phyloP scores from a whole-genome alignment of 2,329 filamentous ascomycete genomes.

The Stromatinia cepivora region DNA sequence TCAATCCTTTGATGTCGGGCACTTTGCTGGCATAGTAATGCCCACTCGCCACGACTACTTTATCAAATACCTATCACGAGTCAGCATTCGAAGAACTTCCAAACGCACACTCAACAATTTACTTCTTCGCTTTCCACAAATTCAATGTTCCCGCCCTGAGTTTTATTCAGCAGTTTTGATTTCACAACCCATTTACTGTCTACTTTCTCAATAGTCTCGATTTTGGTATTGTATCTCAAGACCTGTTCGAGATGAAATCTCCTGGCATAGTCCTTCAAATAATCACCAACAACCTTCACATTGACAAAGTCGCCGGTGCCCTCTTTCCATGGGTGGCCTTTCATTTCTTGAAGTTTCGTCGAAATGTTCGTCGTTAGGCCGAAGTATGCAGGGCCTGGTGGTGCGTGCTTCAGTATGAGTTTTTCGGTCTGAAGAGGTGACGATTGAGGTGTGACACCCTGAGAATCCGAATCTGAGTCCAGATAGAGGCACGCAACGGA shows the following conservation, averaged over 20 bases:
- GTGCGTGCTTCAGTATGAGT: constrained; percentile 32
- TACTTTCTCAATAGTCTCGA: constrained; percentile 33
- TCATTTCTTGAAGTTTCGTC: constrained; percentile 33
- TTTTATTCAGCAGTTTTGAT: constrained; percentile 26
- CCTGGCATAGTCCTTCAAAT: constrained; percentile 31
- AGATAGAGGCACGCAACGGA: constrained; percentile 29
- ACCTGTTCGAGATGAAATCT: constrained; percentile 28
- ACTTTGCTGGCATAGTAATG: constrained; percentile 66
- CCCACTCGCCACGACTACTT: constrained; percentile 64
- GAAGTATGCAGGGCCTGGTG: constrained; percentile 36
- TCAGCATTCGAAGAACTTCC: neutral
- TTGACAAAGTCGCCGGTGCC: constrained; percentile 35
- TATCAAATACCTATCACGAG: constrained; percentile 53
- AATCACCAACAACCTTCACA: constrained; percentile 30
- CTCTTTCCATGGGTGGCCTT: constrained; percentile 33
- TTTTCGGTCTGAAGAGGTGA: neutral
- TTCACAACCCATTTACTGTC: constrained; percentile 30
- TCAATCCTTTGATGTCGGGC: constrained; percentile 59
- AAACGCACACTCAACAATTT: too few relatives aligned
- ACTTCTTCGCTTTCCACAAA: constrained; percentile 13
- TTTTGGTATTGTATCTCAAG: constrained; percentile 33
- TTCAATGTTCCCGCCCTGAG: constrained; percentile 16
- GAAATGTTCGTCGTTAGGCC: constrained; percentile 37
- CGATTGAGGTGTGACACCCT: neutral
- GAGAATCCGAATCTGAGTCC: constrained; percentile 12